These are phyloP conservation scores for Colletotrichum musae DNA, from an alignment of 2,329 filamentous ascomycete species.

Conservation along the genomic window DNA sequence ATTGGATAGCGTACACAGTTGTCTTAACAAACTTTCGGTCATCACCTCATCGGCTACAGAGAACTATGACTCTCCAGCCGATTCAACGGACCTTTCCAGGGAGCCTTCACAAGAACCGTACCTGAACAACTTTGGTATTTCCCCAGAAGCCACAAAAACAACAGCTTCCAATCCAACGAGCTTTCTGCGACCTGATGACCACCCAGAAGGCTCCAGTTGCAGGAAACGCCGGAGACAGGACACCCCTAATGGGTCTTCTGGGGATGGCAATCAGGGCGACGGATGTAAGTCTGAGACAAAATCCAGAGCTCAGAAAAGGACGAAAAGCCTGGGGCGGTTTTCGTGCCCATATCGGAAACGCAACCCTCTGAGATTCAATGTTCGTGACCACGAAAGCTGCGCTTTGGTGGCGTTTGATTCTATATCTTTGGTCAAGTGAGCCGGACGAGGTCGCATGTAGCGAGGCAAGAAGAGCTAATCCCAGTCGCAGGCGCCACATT, in stretches of 20 bases:
- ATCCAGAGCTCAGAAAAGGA: background rate
- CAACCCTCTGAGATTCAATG: slow-evolving; percentile 60
- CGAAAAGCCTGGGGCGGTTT: background rate
- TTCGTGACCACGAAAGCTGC: slow-evolving; percentile 59
- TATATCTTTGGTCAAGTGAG: background rate
- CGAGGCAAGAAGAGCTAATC: background rate
- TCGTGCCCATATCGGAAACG: slow-evolving; percentile 59
- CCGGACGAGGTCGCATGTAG: background rate
- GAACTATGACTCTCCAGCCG: too few species aligned
- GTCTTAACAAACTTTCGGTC: background rate
- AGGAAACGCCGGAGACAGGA: background rate
- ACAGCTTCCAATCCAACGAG: too few species aligned
- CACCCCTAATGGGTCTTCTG: background rate
- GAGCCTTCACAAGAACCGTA: too few species aligned
- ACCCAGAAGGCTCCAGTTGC: background rate
- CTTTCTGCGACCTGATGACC: background rate
- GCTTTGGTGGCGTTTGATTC: slow-evolving; percentile 47
- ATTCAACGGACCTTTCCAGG: too few species aligned
- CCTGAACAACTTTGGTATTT: background rate
- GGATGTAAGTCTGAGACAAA: background rate
- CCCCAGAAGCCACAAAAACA: background rate
- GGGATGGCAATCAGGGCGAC: background rate
- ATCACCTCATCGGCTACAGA: background rate
- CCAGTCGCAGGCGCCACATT: background rate
- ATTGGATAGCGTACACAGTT: background rate